These are phyloP conservation scores for Fusarium austroafricanum DNA, from an alignment of 2,329 filamentous ascomycete genomes.

Conservation along the genomic window DNA sequence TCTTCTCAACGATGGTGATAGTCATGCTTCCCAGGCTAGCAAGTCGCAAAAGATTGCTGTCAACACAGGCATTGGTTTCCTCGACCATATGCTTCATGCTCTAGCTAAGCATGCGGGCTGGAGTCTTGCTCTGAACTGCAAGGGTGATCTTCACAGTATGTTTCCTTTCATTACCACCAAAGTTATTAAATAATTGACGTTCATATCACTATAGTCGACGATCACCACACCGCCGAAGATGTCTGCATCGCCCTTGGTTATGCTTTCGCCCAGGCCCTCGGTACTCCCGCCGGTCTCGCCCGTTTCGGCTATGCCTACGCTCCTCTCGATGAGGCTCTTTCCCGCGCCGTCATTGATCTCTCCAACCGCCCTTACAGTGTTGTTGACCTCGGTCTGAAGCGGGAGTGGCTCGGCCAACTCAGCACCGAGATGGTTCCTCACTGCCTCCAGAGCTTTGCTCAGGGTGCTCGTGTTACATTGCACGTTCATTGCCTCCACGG, in stretches of 20 bases:
- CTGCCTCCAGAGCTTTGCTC: slow-evolving; percentile 93
- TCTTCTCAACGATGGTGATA: slow-evolving; percentile 63
- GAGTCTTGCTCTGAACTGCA: slow-evolving; percentile 85
- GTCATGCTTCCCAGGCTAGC: slow-evolving; percentile 86
- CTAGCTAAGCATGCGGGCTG: slow-evolving; percentile 95
- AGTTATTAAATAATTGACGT: slow-evolving; percentile 22
- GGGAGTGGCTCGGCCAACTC: slow-evolving; percentile 94
- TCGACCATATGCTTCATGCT: slow-evolving; percentile 99
- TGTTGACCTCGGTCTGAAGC: slow-evolving; percentile 83
- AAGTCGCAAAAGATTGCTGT: slow-evolving; percentile 87
- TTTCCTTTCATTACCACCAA: slow-evolving; percentile 38
- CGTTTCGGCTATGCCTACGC: slow-evolving; percentile 93
- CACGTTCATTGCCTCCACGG: slow-evolving; percentile 94
- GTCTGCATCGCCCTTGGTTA: slow-evolving; percentile 89
- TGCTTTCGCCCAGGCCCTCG: slow-evolving; percentile 85
- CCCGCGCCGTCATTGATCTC: slow-evolving; percentile 92
- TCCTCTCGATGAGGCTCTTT: slow-evolving; percentile 94
- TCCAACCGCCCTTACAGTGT: slow-evolving; percentile 91
- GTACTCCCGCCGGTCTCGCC: slow-evolving; percentile 81
- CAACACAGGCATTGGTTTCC: slow-evolving; percentile 94
- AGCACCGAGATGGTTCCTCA: slow-evolving; percentile 98
- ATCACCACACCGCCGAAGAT: slow-evolving; percentile 98
- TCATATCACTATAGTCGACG: slow-evolving; percentile 75
- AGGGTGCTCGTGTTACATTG: slow-evolving; percentile 89
- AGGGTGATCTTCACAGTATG: slow-evolving; percentile 91